Evolutionary conservation across 805 yeast genomes (phyloP).

Genomic region (Wickerhamiella parazyma): DNA sequence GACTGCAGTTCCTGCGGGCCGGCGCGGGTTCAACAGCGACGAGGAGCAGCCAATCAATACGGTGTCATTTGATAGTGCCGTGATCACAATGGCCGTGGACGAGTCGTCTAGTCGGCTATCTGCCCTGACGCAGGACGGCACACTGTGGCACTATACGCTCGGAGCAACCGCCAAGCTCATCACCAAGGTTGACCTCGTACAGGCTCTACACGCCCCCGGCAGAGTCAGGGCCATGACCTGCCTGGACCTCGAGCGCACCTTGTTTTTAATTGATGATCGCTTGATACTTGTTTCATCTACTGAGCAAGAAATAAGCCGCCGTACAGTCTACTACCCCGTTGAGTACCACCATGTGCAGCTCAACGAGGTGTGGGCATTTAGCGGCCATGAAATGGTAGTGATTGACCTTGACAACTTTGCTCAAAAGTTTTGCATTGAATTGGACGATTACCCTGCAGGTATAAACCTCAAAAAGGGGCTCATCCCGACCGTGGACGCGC

Average conservation of each 20-base stretch:
- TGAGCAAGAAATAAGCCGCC: constrained; percentile 16
- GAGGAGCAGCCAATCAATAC: constrained; percentile 23
- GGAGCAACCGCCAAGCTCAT: constrained; percentile 19
- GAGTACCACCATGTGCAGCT: constrained; percentile 27
- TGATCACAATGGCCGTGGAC: constrained; percentile 22
- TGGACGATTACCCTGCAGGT: constrained; percentile 40
- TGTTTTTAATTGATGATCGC: constrained; percentile 29
- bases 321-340: constrained; percentile 24
- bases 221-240: constrained; percentile 25
- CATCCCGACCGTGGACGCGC: constrained; percentile 38
- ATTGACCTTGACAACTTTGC: constrained; percentile 13
- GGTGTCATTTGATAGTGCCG: constrained; percentile 23
- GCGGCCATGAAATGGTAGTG: constrained; percentile 25
- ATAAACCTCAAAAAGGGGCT: constrained; percentile 35
- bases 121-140: constrained; percentile 26
- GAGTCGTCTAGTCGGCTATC: constrained; percentile 21
- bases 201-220: constrained; percentile 28
- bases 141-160: constrained; percentile 20
- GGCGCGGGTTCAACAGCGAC: constrained; percentile 17
- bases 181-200: constrained; percentile 25
- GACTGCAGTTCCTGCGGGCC: constrained; percentile 19
- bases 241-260: constrained; percentile 14
- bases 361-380: constrained; percentile 30
- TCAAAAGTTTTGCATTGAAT: constrained; percentile 17
- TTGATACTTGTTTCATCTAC: constrained; percentile 18